Evolutionary conservation across 441 rosid genomes (phyloP).

Genomic region (Daphne laureola): DNA sequence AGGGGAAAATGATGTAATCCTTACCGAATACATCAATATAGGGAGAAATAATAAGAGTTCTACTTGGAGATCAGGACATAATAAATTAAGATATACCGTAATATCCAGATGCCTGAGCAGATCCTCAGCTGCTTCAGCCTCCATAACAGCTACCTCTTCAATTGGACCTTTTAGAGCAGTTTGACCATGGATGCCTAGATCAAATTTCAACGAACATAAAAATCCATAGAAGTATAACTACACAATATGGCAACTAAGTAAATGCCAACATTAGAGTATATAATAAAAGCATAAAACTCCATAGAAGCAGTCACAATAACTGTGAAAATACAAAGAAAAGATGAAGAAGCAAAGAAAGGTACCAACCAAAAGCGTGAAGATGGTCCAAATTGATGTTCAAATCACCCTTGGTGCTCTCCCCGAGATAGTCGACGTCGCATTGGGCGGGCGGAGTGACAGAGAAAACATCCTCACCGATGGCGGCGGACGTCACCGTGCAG

Average conservation of each 20-base stretch:
- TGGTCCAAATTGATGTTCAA: slow-evolving; percentile 71
- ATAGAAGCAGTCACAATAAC: background rate
- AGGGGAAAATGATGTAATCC: no score
- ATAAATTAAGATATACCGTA: slow-evolving; percentile 37
- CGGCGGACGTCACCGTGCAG: slow-evolving; percentile 19
- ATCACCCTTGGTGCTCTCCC: slow-evolving; percentile 96
- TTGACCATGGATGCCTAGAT: slow-evolving; percentile 51
- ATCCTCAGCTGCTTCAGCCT: slow-evolving; percentile 68
- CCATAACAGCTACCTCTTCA: slow-evolving; percentile 74
- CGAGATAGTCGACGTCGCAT: slow-evolving; percentile 76
- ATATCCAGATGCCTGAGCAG: slow-evolving; percentile 71
- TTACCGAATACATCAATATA: no score
- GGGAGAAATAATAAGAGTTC: background rate
- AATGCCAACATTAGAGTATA: background rate
- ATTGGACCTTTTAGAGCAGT: slow-evolving; percentile 78
- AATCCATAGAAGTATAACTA: background rate
- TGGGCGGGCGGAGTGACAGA: slow-evolving; percentile 59
- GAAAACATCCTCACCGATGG: slow-evolving; percentile 45
- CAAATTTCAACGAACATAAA: slow-evolving; percentile 8
- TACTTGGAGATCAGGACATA: background rate
- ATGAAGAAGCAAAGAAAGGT: slow-evolving; percentile 7
- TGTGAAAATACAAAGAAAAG: background rate
- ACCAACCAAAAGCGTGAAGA: slow-evolving; percentile 61
- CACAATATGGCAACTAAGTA: background rate
- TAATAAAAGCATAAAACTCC: background rate